phyloP scores from a whole-genome alignment of 1,139 yeast species.

The Pneumocystis wakefieldiae region DNA sequence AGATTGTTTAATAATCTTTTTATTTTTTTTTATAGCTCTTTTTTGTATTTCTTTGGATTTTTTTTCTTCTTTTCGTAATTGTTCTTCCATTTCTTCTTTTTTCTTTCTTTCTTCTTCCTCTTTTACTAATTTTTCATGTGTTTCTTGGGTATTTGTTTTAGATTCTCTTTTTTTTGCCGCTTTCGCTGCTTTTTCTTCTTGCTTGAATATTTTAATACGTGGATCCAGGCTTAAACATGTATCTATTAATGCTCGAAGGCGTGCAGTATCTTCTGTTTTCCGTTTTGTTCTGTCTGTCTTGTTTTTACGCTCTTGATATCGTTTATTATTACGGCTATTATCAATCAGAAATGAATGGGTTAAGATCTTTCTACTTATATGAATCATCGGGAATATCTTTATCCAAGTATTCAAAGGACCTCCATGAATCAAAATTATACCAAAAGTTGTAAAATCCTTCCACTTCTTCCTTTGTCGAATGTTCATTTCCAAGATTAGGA shows the following conservation, averaged over 20 bases:
- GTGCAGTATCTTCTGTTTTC: slow-evolving; percentile 93
- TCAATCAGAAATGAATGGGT: slow-evolving; percentile 16
- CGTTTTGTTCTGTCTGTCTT: slow-evolving; percentile 91
- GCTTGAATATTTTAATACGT: slow-evolving; percentile 84
- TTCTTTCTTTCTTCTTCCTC: slow-evolving; percentile 72
- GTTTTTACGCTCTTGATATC: slow-evolving; percentile 95
- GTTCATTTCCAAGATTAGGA: slow-evolving; percentile 59
- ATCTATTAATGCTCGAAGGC: slow-evolving; percentile 74
- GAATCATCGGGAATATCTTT: slow-evolving; percentile 99
- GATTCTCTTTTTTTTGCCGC: slow-evolving; percentile 94
- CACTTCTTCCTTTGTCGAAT: slow-evolving; percentile 64
- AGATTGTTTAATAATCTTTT: slow-evolving; percentile 73
- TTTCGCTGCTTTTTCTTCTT: slow-evolving; percentile 86
- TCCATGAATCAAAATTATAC: slow-evolving; percentile 97
- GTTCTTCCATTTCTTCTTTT: slow-evolving; percentile 64
- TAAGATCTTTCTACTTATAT: slow-evolving; percentile 35
- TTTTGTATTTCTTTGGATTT: slow-evolving; percentile 86
- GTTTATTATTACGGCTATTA: slow-evolving; percentile 74
- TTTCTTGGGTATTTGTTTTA: slow-evolving; percentile 94
- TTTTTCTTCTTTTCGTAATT: slow-evolving; percentile 56
- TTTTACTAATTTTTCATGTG: slow-evolving; percentile 67
- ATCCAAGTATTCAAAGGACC: slow-evolving; percentile 92
- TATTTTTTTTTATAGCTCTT: slow-evolving; percentile 93
- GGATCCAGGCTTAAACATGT: slow-evolving; percentile 85
- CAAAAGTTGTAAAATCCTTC: slow-evolving; percentile 82